phyloP scores from a whole-genome alignment of 2,329 filamentous ascomycete genomes.

The Iodosphaeria phyllophila region DNA sequence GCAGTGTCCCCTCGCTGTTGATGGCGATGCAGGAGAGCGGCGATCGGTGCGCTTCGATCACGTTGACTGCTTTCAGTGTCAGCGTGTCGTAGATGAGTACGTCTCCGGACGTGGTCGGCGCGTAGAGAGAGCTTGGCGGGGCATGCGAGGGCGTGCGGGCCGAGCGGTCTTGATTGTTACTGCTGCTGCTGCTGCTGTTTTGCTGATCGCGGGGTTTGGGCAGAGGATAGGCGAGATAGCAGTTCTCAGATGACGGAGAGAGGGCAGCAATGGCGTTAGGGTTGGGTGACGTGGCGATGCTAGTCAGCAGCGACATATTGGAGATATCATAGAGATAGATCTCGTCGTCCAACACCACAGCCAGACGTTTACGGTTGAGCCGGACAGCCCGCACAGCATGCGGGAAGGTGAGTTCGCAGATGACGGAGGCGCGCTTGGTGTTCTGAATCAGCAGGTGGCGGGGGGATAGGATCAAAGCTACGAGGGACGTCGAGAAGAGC shows the following conservation, averaged over 20 bases:
- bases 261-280: slow-evolving; percentile 80
- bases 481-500: slow-evolving; percentile 94
- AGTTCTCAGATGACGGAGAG: slow-evolving; percentile 87
- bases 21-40: slow-evolving; percentile 79
- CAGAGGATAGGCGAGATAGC: slow-evolving; percentile 85
- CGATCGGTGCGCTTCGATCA: slow-evolving; percentile 86
- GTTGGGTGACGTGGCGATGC: slow-evolving; percentile 87
- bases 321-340: slow-evolving; percentile 98
- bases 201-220: slow-evolving; percentile 44
- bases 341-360: slow-evolving; percentile 85
- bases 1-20: slow-evolving; percentile 77
- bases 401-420: slow-evolving; percentile 96
- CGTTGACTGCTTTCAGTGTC: slow-evolving; percentile 81
- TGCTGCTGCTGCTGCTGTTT: neutral
- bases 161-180: slow-evolving; percentile 25
- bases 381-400: slow-evolving; percentile 90
- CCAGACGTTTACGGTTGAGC: slow-evolving; percentile 82
- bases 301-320: slow-evolving; percentile 90
- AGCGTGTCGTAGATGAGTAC: slow-evolving; percentile 84
- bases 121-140: slow-evolving; percentile 60
- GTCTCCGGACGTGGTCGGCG: slow-evolving; percentile 73
- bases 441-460: slow-evolving; percentile 91
- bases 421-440: slow-evolving; percentile 69
- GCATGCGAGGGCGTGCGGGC: slow-evolving; percentile 58
- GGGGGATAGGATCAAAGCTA: slow-evolving; percentile 82